phyloP scores from a whole-genome alignment of 2,329 filamentous ascomycete species.

The Catunica adiposa region DNA sequence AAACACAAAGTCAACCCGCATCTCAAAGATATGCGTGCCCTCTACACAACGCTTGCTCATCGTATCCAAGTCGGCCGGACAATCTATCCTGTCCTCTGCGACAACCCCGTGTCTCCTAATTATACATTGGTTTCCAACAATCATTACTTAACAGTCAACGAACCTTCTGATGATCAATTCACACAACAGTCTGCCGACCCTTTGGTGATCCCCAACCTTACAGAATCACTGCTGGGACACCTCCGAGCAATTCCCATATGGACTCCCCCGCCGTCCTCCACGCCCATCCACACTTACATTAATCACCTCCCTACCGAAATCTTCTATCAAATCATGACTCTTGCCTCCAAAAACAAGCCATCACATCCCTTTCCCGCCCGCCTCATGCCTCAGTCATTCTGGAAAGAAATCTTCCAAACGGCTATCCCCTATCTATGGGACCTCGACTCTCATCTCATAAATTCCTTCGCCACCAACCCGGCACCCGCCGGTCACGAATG shows the following conservation, averaged over 20 bases:
- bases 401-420: background rate
- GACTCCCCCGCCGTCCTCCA: no score
- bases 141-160: conserved; percentile 3
- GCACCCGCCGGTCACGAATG: conserved; percentile 2
- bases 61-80: background rate
- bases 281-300: no score
- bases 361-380: background rate
- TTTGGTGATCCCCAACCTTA: background rate
- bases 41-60: conserved; percentile 1
- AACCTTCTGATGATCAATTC: conserved; percentile 2
- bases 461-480: background rate
- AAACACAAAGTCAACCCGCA: background rate
- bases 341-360: no score
- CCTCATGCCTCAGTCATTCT: conserved; percentile 1
- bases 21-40: background rate
- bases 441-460: background rate
- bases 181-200: conserved; percentile 2
- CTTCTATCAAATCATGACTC: no score
- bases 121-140: conserved; percentile 9
- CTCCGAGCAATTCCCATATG: background rate
- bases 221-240: conserved; percentile 3
- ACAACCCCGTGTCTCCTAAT: conserved; percentile 5
- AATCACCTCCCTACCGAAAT: no score
- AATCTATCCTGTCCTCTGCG: background rate
- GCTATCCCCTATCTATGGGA: conserved; percentile 5